Evolutionary conservation across 768 basidiomycete genomes (phyloP).

Genomic region (Mycena amicta): DNA sequence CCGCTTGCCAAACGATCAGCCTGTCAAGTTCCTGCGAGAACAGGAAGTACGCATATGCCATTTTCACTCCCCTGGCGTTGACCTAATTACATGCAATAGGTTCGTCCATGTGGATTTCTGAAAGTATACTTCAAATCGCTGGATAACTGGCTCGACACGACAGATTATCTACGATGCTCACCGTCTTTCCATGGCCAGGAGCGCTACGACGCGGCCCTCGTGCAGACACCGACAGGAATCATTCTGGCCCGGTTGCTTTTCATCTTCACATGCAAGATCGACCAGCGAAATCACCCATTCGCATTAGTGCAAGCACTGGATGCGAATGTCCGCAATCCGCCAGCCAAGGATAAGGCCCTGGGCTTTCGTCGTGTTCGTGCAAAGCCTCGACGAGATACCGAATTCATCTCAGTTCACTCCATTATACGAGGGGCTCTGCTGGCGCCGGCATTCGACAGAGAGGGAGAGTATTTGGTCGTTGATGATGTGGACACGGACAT

Average conservation of each 20-base stretch:
- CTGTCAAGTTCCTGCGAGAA: background rate
- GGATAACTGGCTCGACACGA: slow-evolving; percentile 22
- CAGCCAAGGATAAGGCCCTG: slow-evolving; percentile 27
- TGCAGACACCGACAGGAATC: background rate
- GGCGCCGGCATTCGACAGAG: slow-evolving; percentile 19
- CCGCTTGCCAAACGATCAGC: background rate
- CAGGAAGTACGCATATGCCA: background rate
- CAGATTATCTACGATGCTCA: slow-evolving; percentile 25
- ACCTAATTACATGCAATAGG: background rate
- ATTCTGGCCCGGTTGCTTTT: background rate
- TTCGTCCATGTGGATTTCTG: slow-evolving; percentile 9
- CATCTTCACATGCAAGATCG: background rate
- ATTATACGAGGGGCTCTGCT: slow-evolving; percentile 33
- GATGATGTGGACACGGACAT: slow-evolving; percentile 34
- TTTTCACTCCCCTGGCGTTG: background rate
- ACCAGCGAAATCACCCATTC: background rate
- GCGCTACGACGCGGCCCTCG: slow-evolving; percentile 17
- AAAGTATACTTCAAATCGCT: slow-evolving; percentile 24
- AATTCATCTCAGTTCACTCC: slow-evolving; percentile 30
- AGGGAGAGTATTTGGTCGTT: slow-evolving; percentile 28
- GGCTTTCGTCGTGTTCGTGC: slow-evolving; percentile 21
- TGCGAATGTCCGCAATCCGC: background rate
- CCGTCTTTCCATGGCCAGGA: slow-evolving; percentile 13
- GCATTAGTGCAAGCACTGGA: slow-evolving; percentile 6
- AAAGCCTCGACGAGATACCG: slow-evolving; percentile 1